phyloP scores from a whole-genome alignment of 805 yeast genomes.

The Starmerella tilneyi region DNA sequence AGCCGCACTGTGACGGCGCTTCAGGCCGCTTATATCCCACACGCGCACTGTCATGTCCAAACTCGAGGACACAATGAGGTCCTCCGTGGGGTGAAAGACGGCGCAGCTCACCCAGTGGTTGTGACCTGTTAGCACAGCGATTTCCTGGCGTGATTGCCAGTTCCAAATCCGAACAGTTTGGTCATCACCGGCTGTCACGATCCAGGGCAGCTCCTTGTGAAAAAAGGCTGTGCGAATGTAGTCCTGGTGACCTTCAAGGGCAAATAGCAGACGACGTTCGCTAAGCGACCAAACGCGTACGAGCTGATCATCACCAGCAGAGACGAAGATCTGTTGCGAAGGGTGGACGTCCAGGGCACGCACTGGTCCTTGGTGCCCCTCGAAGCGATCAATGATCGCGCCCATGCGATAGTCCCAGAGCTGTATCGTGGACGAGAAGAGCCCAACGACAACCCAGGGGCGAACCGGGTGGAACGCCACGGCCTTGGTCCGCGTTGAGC shows the following conservation, averaged over 20 bases:
- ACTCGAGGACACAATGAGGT: conserved; percentile 87
- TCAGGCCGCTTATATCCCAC: conserved; percentile 93
- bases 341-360: conserved; percentile 94
- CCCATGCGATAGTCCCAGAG: conserved; percentile 99
- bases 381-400: conserved; percentile 86
- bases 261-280: conserved; percentile 81
- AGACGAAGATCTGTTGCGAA: conserved; percentile 91
- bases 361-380: conserved; percentile 98
- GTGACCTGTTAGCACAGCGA: conserved; percentile 95
- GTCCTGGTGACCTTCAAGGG: conserved; percentile 88
- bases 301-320: conserved; percentile 95
- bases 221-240: conserved; percentile 88
- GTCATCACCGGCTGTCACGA: conserved; percentile 90
- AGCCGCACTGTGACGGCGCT: conserved; percentile 88
- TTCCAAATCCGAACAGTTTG: conserved; percentile 99
- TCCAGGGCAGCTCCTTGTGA: conserved; percentile 96
- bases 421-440: conserved; percentile 97
- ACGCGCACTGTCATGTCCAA: conserved; percentile 97
- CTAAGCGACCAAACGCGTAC: conserved; percentile 87
- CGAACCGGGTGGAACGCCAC: conserved; percentile 92
- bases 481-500: conserved; percentile 95
- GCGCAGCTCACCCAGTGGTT: conserved; percentile 98
- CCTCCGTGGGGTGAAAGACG: conserved; percentile 92
- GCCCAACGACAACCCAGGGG: conserved; percentile 93
- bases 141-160: conserved; percentile 97